Base-by-base conservation (phyloP, 805 yeast genomes). In the Starmerella stigmatis region DNA sequence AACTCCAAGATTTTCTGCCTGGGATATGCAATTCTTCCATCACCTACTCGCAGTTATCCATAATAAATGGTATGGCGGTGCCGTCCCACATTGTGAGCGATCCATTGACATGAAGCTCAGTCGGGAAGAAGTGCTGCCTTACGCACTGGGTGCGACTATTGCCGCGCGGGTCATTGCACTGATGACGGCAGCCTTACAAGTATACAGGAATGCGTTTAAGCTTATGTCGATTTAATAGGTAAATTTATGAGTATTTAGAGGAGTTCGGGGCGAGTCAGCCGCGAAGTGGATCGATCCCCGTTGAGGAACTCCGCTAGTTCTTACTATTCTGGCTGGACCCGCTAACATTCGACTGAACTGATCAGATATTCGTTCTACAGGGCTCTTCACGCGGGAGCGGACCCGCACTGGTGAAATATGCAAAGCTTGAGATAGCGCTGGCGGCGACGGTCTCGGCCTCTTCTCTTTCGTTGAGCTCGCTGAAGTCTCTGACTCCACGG, bases 11-110 rank as follows among this genome's bases (percentile, higher is more conserved):
- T 33, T 61, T 44, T 30, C 42, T 5, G 48, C 53, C 12, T 48
- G 52, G 50, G 65, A 61, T 38, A 49, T 59, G 52, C 44, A 60
- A 26, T 22, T 55, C 21, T 36, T 25, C 21, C 40, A 36, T 30
- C 9, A 36, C 15, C 9, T 25, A 15, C 29, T 36, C 3, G 38
- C 38, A 34, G 11, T n/a, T 12, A 19, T 34, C 12, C 27, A 34
- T 15, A 22, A 21, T 21, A 12, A 17, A 3, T 21, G 27, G 27
- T 13, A 12, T 9, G 16, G 19, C 12, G 38, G 36, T 8, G 5
- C 21, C 11, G 19, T n/a, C 27, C 11, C n/a, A n/a, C n/a, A n/a
- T n/a, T n/a, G n/a, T n/a, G n/a, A 11, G 27, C 27, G 27, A 25
- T 25, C 11, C 27, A 11, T 25, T 25, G 27, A 25, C 27, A 25